Base-by-base conservation (phyloP, 345 rosid genomes). In the Geranium rotundifolium region DNA sequence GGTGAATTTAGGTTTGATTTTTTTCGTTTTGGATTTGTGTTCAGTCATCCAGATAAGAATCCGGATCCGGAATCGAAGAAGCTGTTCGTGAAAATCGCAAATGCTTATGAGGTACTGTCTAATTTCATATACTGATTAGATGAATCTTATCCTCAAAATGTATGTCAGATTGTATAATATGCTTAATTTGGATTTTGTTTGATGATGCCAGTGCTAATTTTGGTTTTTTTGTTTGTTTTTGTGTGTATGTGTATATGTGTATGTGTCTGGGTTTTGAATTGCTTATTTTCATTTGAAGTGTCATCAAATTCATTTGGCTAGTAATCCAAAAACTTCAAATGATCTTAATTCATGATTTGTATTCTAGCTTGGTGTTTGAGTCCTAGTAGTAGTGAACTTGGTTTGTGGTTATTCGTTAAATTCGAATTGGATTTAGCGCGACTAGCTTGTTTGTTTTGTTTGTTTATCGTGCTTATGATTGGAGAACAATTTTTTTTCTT, bases 21-120 rank as follows among this genome's bases (percentile, higher is more conserved):
- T 41, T 16, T 54, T 63, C 37, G 17, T 65, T 27, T 63, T 63
- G 55, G 20, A 63, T 69, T n/a, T 57, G 41, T 56, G 70, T 59
- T 50, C 55, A 92, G 97, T 64, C 99, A 93, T 57, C 99, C 99
- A 20, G 99, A 93, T 74, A 93, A 93, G 73, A 90, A 86, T 62
- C 97, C 97, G 7, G 99, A 93, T 88, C 97, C 97, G 30, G 97
- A 93, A 66, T 93, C 97, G 19, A 83, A 62, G 72, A 93, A 88
- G 80, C 63, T 80, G 17, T 93, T 93, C 67, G 97, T 88, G 65
- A 93, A 93, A 78, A 77, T 93, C 30, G 99, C 97, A 8, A 93
- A 84, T 81, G 99, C 99, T 69, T 93, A 93, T 57, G 99, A 93
- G 97, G 97, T 86, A 75, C 54, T 64, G n/a, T 52, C 41, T 5